Base-by-base conservation (phyloP, 83 land plant species). In the Picea engelmannii region DNA sequence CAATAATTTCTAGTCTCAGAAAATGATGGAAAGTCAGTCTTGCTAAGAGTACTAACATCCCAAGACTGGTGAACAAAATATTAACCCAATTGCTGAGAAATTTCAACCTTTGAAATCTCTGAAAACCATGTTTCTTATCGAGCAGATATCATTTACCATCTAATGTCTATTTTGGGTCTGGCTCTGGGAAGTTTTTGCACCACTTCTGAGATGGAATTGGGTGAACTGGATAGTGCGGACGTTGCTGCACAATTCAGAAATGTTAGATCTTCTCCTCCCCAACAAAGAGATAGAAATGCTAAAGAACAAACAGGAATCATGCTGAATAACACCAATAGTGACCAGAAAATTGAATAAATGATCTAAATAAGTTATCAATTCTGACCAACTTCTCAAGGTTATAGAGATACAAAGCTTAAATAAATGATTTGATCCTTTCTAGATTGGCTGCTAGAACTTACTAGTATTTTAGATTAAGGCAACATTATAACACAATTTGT, bases 201-300 rank as follows among this genome's bases (percentile, higher is more conserved):
- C 85, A 83, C 38, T 79, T 73, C 88, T 89, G 92, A 31, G 92
- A 89, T n/a, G 92, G 92, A 47, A 90, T 84, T 38, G 92, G 91
- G 23, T 87, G 85, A 44, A 85, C 81, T 58, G 92, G 92, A 62
- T 83, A 79, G 59, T 84, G 78, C 18, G 92, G 91, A 40, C 91
- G 85, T 88, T 88, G 91, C 92, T 90, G 92, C 73, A 87, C 40
- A 64, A 70, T 15, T 12, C 24, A 63, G 79, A 66, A 25, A 63
- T 17, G 79, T 81, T 23, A 35, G 63, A 11, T 42, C 10, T 15
- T 8, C 18, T 18, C 40, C 83, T 24, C n/a, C 18, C 66, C 61
- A 79, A 60, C 7, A 18, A 82, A 8, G 20, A 80, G 83, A 38
- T 8, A 18, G 10, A 38, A 18, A 70, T 38, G n/a, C 10, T 70